Base-by-base conservation (phyloP, 2,329 filamentous ascomycete genomes). In the Knufia petricola region DNA sequence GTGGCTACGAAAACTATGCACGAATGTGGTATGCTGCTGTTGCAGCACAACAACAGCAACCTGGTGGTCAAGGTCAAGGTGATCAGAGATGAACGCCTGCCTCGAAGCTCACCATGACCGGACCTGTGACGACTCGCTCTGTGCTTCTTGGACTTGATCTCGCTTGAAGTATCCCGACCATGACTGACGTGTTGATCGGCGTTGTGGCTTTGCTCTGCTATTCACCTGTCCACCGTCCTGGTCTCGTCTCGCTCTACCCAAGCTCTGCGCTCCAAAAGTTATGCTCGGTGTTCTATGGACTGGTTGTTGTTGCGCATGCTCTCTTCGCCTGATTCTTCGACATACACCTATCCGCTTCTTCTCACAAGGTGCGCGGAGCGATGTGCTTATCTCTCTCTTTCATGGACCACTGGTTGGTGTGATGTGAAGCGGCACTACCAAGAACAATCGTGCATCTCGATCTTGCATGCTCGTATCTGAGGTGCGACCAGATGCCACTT, bases 1-100 rank as follows among this genome's bases (percentile, higher is more conserved):
- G 86, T 56, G 86, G 86, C 52, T 90, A 90, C 65, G 77, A 88
- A 59, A 83, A 83, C 58, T 92, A 90, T 63, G 68, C 87, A 51
- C 79, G 83, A 34, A 73, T 89, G 58, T 92, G 85, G 85, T 89
- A 87, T 68, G 81, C 85, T 61, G 84, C 84, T 41, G 63, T 78
- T 61, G 73, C 74, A 44, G 70, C 75, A 59, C 74, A 77, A 60
- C 74, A 77, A 60, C 70, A 75, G 57, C 68, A 70, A 58, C 61
- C 61, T 50, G 59, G 59, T 50, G 52, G 50, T 46, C 57, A 48
- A 46, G 57, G 55, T 50, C 58, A 58, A 54, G 53, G 57, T 55
- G 60, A 61, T 43, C 58, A 61, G 42, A 55, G 58, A 41, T 57
- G 58, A 57, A 40, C 52, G 53, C 8, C 56, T 56, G 7, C 56